Evolutionary conservation across 1,139 yeast genomes (phyloP).

Genomic region (Taphrina sp.): DNA sequence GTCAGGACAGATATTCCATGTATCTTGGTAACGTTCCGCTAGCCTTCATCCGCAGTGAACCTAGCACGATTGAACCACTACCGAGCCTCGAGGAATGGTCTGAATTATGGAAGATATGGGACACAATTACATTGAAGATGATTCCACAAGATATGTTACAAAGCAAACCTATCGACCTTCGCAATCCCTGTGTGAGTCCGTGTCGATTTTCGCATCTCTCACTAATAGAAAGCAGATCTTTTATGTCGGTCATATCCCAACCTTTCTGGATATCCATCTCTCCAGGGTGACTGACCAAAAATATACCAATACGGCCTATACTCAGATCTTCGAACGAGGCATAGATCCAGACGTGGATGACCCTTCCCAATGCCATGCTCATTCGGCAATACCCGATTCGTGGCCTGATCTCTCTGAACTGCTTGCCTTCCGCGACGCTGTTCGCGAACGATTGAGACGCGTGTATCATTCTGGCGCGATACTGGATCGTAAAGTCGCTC

Average conservation of each 20-base stretch:
- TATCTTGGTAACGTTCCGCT: conserved; percentile 30
- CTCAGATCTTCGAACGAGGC: conserved; percentile 39
- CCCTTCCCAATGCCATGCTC: conserved; percentile 38
- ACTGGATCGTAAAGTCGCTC: background rate
- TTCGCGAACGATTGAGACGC: conserved; percentile 32
- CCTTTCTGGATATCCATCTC: conserved; percentile 38
- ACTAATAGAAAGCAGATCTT: too few species aligned
- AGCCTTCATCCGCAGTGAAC: conserved; percentile 26
- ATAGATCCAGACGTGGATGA: conserved; percentile 40
- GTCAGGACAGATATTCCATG: conserved; percentile 33
- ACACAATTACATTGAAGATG: conserved; percentile 36
- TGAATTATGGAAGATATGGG: conserved; percentile 37
- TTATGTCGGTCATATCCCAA: conserved; percentile 39
- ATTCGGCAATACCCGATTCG: conserved; percentile 36
- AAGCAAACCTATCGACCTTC: conserved; percentile 38
- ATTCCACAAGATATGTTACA: conserved; percentile 35
- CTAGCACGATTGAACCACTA: conserved; percentile 10
- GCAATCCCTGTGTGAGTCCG: conserved; percentile 39
- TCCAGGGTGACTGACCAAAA: conserved; percentile 31
- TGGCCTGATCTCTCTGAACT: conserved; percentile 37
- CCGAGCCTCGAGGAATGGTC: conserved; percentile 37
- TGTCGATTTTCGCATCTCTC: too few species aligned
- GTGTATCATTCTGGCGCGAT: conserved; percentile 19
- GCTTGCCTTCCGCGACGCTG: conserved; percentile 31
- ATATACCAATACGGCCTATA: conserved; percentile 20